Base-by-base conservation (phyloP, 73 alveolate genomes). In the Paraurostyla sp. region DNA sequence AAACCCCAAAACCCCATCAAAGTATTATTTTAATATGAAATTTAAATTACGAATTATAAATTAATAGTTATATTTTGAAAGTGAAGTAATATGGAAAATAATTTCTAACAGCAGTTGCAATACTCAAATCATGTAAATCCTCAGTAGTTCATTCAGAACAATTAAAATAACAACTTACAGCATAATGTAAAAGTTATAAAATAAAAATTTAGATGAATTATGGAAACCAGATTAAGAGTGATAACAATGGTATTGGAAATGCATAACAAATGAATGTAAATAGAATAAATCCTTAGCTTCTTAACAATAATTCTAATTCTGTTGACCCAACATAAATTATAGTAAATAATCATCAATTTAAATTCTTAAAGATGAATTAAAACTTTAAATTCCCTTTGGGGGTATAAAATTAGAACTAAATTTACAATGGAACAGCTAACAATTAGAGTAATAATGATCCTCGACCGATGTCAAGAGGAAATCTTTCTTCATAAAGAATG, bases 81-180 rank as follows among this genome's bases (percentile, higher is more conserved):
- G 57, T 13, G 18, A 45, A 45, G 18, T 45, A 52, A 18, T 18
- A 52, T 52, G 69, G 69, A 52, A 52, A 20, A 25, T 52, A 52
- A 52, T 52, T 52, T 52, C 69, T 52, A 52, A 52, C 69, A 45
- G 57, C 57, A 52, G 69, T 52, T 52, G 69, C 69, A 52, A 18
- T 20, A 52, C 13, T 35, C 69, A 52, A 52, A 52, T 35, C 69
- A 25, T 4, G 23, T 52, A 9, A 52, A 52, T 52, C 33, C 69
- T 18, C 13, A 6, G 13, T 52, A 52, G 23, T 52, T 52, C 30
- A 9, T 18, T 4, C 38, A 11, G 9, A 6, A 13, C 22, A 52
- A 6, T 52, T 4, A 52, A 13, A 52, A 52, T 52, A 6, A 52
- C 13, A 52, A 52, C 30, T n/a, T n/a, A n/a, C n/a, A n/a, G n/a